Conservation (phyloP, 2,329 filamentous ascomycete genomes). For the Cadophora gregata region DNA sequence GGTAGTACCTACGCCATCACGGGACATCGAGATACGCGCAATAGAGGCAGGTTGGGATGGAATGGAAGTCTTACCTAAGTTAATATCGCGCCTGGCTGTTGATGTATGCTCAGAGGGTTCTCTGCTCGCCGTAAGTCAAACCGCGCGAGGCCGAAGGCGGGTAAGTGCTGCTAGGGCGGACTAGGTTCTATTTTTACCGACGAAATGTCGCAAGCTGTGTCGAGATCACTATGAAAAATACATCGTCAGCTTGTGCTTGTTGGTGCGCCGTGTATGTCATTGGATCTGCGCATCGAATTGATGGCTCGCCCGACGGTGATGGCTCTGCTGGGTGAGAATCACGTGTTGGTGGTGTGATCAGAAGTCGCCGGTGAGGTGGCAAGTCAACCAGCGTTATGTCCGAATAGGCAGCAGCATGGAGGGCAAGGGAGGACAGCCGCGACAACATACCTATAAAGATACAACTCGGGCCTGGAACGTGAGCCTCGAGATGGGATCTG, state of each 20-base stretch:
- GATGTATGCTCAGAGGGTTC: constrained; percentile 25
- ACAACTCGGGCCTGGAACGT: constrained; percentile 17
- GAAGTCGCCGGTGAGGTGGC: constrained; percentile 18
- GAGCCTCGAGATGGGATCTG: constrained; percentile 24
- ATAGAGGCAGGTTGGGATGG: constrained; percentile 35
- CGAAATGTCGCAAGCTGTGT: not conserved
- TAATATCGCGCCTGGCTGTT: constrained; percentile 29
- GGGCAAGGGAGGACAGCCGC: not conserved
- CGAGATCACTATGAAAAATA: constrained; percentile 13
- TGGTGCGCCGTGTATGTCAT: constrained; percentile 14
- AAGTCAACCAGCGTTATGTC: constrained; percentile 3
- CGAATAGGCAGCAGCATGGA: constrained; percentile 1
- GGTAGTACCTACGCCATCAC: constrained; percentile 37
- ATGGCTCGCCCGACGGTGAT: constrained; percentile 4
- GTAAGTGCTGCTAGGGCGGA: not conserved
- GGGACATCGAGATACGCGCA: constrained; percentile 36
- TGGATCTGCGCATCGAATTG: constrained; percentile 8
- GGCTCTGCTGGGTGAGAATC: constrained; percentile 3
- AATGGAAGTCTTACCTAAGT: constrained; percentile 45
- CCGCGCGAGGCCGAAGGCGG: constrained; percentile 23
- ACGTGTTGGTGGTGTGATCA: constrained; percentile 10
- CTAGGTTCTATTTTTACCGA: constrained; percentile 2
- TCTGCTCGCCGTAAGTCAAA: constrained; percentile 22
- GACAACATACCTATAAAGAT: constrained; percentile 26
- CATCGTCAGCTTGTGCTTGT: constrained; percentile 20